These are phyloP conservation scores for Phallus indusiatus DNA, from an alignment of 768 basidiomycete species.

Conservation along the genomic window DNA sequence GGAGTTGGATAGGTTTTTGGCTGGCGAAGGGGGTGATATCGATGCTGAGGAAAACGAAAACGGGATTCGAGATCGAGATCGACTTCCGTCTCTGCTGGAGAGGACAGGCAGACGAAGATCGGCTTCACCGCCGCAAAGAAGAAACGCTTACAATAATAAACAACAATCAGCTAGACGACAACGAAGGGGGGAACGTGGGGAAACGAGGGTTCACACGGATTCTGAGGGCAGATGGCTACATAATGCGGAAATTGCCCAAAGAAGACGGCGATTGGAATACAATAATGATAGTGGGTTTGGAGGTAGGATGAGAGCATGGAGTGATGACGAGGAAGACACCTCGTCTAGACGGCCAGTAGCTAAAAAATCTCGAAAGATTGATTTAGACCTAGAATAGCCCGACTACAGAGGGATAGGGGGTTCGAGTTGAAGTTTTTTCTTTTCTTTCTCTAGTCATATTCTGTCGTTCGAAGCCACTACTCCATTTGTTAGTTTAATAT, in stretches of 20 bases:
- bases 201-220: not conserved
- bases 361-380: constrained; percentile 45
- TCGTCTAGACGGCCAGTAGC: constrained; percentile 25
- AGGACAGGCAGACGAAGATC: constrained; percentile 28
- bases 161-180: constrained; percentile 12
- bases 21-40: constrained; percentile 28
- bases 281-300: constrained; percentile 18
- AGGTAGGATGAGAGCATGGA: constrained; percentile 20
- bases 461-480: too few relatives aligned
- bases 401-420: too few relatives aligned
- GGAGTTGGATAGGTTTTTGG: constrained; percentile 63
- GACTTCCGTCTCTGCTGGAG: constrained; percentile 46
- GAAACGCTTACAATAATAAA: constrained; percentile 12
- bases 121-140: constrained; percentile 10
- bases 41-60: constrained; percentile 10
- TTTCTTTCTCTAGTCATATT: not conserved
- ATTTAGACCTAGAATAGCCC: constrained; percentile 79
- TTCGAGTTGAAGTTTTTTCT: not conserved
- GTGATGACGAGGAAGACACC: constrained; percentile 14
- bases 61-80: constrained; percentile 30
- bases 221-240: constrained; percentile 7
- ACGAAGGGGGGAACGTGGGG: constrained; percentile 10
- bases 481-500: too few relatives aligned
- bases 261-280: constrained; percentile 14
- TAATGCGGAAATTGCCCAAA: constrained; percentile 12